Conservation (phyloP, 257 asterid genomes). For the Nyctanthes arbortristis region DNA sequence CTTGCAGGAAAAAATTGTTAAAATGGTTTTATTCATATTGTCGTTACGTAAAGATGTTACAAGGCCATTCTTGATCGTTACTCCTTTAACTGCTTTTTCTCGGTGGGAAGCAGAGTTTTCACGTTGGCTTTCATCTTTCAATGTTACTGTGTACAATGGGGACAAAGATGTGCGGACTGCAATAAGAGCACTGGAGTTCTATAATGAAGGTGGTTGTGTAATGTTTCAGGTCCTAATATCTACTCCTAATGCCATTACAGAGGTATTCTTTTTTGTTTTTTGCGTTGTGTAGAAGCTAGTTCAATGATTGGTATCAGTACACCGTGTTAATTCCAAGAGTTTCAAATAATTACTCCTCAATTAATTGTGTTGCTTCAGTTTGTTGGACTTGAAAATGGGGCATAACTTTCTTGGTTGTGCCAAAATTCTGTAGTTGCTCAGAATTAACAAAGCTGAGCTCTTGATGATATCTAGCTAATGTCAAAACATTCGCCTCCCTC, state of each 20-base stretch:
- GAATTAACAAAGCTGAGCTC: too few species aligned
- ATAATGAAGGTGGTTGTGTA: slow-evolving; percentile 25
- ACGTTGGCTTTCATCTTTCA: slow-evolving; percentile 14
- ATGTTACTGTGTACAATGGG: slow-evolving; percentile 32
- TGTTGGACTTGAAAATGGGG: too few species aligned
- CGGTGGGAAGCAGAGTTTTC: slow-evolving; percentile 40
- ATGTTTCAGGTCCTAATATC: slow-evolving; percentile 43
- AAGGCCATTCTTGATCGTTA: slow-evolving; percentile 29
- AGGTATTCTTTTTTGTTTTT: slow-evolving; percentile 25
- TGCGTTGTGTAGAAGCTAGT: too few species aligned
- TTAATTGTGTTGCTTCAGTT: too few species aligned
- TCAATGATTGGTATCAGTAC: too few species aligned
- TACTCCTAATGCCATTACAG: slow-evolving; percentile 15
- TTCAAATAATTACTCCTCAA: too few species aligned
- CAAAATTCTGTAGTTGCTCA: too few species aligned
- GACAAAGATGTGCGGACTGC: slow-evolving; percentile 21
- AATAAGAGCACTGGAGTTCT: slow-evolving; percentile 32
- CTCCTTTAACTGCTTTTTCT: slow-evolving; percentile 26
- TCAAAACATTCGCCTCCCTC: too few species aligned
- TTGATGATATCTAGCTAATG: too few species aligned
- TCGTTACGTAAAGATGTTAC: slow-evolving; percentile 23
- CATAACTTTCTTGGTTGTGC: too few species aligned
- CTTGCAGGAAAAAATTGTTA: slow-evolving; percentile 31
- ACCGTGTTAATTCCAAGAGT: too few species aligned
- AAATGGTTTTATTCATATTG: slow-evolving; percentile 27